Conservation (phyloP, 2,329 filamentous ascomycete genomes). For the Ilyonectria mors-panacis region DNA sequence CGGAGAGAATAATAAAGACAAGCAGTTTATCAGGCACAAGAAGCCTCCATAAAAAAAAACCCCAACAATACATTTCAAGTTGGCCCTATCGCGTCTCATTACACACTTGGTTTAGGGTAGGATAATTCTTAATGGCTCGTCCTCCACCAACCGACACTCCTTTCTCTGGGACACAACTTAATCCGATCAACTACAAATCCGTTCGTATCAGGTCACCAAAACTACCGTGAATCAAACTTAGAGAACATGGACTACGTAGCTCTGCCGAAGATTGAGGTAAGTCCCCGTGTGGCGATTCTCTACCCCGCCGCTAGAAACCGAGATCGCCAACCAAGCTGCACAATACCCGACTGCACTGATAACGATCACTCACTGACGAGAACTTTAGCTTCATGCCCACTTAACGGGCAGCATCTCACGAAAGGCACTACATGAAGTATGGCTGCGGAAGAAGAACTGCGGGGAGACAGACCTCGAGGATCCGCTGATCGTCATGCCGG, state of each 20-base stretch:
- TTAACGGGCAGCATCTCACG: slow-evolving; percentile 84
- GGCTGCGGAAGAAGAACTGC: slow-evolving; percentile 71
- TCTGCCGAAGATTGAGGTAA: slow-evolving; percentile 71
- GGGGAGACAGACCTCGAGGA: slow-evolving; percentile 73
- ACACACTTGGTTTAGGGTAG: slow-evolving; percentile 18
- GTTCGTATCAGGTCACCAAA: not conserved
- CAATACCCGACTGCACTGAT: not conserved
- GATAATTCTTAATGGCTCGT: not conserved
- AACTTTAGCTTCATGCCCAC: slow-evolving; percentile 81
- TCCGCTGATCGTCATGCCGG: slow-evolving; percentile 77
- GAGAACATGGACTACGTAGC: slow-evolving; percentile 60
- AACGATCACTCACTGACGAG: not conserved
- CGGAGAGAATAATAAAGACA: too few species aligned
- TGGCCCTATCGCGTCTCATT: not conserved
- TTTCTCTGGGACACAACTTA: not conserved
- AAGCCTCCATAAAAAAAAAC: too few species aligned
- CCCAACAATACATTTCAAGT: not conserved
- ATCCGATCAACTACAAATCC: not conserved
- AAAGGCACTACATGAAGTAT: slow-evolving; percentile 81
- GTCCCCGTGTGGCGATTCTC: not conserved
- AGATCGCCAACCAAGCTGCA: not conserved
- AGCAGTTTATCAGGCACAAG: too few species aligned
- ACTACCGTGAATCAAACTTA: not conserved
- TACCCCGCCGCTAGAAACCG: not conserved
- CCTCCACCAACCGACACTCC: not conserved